Base-by-base conservation (phyloP, 2,329 filamentous ascomycete genomes). In the Cladosporium halotolerans region DNA sequence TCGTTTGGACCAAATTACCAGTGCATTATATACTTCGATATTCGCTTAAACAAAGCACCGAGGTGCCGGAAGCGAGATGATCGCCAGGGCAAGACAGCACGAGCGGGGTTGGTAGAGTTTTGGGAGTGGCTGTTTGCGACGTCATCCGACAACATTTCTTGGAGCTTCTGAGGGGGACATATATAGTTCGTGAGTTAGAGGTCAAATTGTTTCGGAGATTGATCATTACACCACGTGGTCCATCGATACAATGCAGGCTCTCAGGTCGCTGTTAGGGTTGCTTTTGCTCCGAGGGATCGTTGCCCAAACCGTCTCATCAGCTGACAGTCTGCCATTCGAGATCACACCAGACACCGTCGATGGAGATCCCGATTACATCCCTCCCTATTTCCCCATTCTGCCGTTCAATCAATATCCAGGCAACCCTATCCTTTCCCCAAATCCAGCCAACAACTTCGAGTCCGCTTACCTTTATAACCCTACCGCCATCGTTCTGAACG, bases 401-500 rank as follows among this genome's bases (percentile, higher is more conserved):
- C 59, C 59, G 1, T 67, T 65, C 55, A 59, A 58, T 13, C 60
- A 65, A 36, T 63, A 65, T 41, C 45, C 55, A 13, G 34, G 45
- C 18, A 66, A 66, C 32, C 64, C 63, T 7, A 61, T 62, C 18
- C 45, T 61, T 4, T 54, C 47, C 10, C 59, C 59, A 5, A 61
- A 60, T 18, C 56, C 56, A 9, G 52, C 51, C 9, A 58, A 58
- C 45, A 57, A 61, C 39, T 67, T 60, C 47, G 66, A 67, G 51
- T 65, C 58, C 11, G 64, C 63, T 1, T 66, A 60, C 45, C 59
- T 65, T 11, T 66, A 65, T 57, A 65, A 67, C 28, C 62, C 63
- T 2, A 60, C 62, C 13, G 63, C 64, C 9, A 65, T 67, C 8
- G 64, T 66, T 1, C 52, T 67, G 9, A 61, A 67, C 31, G 55